Conservation (phyloP, 2,329 filamentous ascomycete genomes). For the Fusarium tjaetaba region DNA sequence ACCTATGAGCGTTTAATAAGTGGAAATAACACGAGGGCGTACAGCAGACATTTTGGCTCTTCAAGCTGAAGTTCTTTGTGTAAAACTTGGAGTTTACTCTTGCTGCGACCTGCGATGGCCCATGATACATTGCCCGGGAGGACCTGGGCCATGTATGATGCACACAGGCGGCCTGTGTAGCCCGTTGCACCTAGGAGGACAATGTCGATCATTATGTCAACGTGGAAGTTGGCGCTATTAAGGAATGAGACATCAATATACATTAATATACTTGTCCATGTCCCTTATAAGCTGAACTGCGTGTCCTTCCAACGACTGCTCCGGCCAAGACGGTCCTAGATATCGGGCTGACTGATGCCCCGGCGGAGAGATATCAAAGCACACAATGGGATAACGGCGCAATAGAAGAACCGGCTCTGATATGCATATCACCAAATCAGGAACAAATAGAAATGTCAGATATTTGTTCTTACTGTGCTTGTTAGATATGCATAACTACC, state of each 20-base stretch:
- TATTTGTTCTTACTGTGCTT: background rate
- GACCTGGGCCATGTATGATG: constrained; percentile 74
- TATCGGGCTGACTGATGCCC: constrained; percentile 24
- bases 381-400: background rate
- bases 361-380: background rate
- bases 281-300: background rate
- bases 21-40: background rate
- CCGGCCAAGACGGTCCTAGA: constrained; percentile 16
- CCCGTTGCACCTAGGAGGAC: constrained; percentile 70
- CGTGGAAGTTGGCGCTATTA: background rate
- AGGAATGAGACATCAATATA: background rate
- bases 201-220: constrained; percentile 39
- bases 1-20: background rate
- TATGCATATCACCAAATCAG: background rate
- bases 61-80: constrained; percentile 51
- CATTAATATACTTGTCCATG: background rate
- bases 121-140: constrained; percentile 80
- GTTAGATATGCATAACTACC: background rate
- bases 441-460: too few species aligned
- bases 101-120: constrained; percentile 84
- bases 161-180: constrained; percentile 81
- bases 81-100: constrained; percentile 73
- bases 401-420: background rate
- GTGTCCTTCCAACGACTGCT: background rate
- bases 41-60: constrained; percentile 3